Evolutionary conservation across 257 asterid species (phyloP).

Genomic region (Gentiana macrophylla): DNA sequence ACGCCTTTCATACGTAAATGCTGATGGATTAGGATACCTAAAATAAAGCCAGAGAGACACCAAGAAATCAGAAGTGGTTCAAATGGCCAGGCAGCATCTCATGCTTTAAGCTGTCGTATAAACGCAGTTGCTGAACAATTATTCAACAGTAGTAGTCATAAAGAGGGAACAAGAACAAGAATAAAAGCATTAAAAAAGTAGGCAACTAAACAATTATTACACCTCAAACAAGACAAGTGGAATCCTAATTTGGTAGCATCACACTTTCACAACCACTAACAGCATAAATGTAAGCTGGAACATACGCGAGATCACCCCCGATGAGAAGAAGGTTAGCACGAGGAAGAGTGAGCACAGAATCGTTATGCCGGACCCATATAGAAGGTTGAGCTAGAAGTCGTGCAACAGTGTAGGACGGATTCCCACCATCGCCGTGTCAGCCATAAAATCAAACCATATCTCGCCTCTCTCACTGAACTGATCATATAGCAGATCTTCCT

Average conservation of each 20-base stretch:
- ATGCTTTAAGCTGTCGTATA: background rate
- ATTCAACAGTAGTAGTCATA: background rate
- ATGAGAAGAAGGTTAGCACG: conserved; percentile 87
- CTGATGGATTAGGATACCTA: conserved; percentile 97
- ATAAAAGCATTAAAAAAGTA: background rate
- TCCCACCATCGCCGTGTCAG: conserved; percentile 99
- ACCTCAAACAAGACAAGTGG: background rate
- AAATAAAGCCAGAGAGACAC: conserved; percentile 13
- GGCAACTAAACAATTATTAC: background rate
- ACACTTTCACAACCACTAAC: background rate
- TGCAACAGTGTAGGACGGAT: conserved; percentile 85
- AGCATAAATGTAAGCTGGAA: conserved; percentile 7
- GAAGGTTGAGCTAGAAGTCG: conserved; percentile 94
- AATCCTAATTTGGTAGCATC: background rate
- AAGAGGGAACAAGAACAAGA: no score
- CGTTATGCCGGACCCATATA: conserved; percentile 40
- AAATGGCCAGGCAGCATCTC: background rate
- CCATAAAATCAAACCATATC: conserved; percentile 99
- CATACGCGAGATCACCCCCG: conserved; percentile 99
- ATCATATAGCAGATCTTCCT: conserved; percentile 78
- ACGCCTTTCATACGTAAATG: conserved; percentile 81
- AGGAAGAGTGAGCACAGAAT: conserved; percentile 46
- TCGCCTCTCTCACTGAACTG: conserved; percentile 79
- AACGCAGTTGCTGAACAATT: background rate
- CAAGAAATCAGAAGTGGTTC: background rate